Base-by-base conservation (phyloP, 768 basidiomycete species). In the Amanita polypyramis region DNA sequence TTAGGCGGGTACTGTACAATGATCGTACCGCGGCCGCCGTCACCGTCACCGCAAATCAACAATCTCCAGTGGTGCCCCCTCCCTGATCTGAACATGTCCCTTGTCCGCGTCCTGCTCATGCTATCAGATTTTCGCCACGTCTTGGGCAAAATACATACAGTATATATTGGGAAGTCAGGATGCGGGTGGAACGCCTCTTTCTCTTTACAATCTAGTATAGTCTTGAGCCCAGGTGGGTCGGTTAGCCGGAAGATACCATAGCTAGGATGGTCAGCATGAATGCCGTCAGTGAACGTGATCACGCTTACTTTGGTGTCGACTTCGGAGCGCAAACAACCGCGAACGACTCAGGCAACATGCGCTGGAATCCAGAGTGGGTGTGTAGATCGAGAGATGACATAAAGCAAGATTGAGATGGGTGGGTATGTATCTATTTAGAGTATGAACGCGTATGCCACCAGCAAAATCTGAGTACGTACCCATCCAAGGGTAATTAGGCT, bases 371-470 rank as follows among this genome's bases (percentile, higher is more conserved):
- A 1, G 86, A 81, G 62, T 94, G 92, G 2, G 91, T 94, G 56
- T 96, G 92, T 17, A 96, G 63, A 61, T 95, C 92, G 14, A 94
- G 82, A 6, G 91, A 94, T 5, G 91, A 93, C 86, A 95, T 91
- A 68, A 96, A 96, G 63, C 90, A 92, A 47, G 84, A 83, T 55
- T 93, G 91, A 4, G 88, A 84, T 1, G 91, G 91, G 60, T 94
- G 91, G 0, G 89, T 93, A 65, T 93, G 91, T 55, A 94, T 94
- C 89, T 93, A 50, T 38, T 42, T 32, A 23, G 37, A 47, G 7
- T 17, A 14, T 30, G 21, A 44, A 43, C 12, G 21, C 40, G 25
- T 42, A 15, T 10, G 17, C 14, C 43, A 45, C 12, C 15, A 36
- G 15, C 48, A 30, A 43, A 38, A 41, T 21, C 43, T 35, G 49